Base-by-base conservation (phyloP, 2,329 filamentous ascomycete genomes). In the Aurifilum marmelostoma region DNA sequence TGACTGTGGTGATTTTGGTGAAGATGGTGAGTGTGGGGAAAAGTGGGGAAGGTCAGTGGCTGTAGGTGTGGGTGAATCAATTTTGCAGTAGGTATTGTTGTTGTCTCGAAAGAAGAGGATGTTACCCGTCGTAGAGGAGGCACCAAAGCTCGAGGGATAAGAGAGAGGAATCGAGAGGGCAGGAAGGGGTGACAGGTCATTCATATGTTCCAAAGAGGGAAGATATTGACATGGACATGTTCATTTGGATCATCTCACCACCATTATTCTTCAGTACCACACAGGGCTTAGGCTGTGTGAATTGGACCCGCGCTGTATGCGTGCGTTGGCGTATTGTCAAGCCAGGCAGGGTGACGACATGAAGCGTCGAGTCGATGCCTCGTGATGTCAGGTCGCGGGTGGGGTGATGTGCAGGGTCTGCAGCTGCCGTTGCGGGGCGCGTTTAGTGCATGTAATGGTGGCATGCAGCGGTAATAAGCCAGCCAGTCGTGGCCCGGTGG, bases 281-380 rank as follows among this genome's bases (percentile, higher is more conserved):
- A 16, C n/a, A 27, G 50, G 50, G n/a, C n/a, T 54, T 54, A 12
- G n/a, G 6, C n/a, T 27, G n/a, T 27, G 50, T 27, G n/a, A 24
- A 11, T 6, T 8, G 7, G 9, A 24, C 8, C 3, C 12, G 50
- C 27, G 50, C n/a, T 54, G 50, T 54, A 14, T 54, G 50, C 14
- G n/a, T 27, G 52, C 27, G 52, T 21, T 47, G 27, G 27, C 27
- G 24, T 56, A 27, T 29, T 29, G n/a, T 39, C 29, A 58, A 41
- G 29, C 16, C 34, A 67, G 52, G 63, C 54, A 69, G 41, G 21
- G 69, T 71, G 69, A 71, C 69, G 67, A 69, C 69, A 71, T 69
- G 69, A 58, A 59, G 64, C 29, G 63, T 34, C 62, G 29, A 60
- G 37, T 16, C 18, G 16, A 16, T 56, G 21, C 56, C 43, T 61